Evolutionary conservation across 495 filamentous ascomycete genomes (phyloP).

Genomic region (Penicillium bialowiezense): DNA sequence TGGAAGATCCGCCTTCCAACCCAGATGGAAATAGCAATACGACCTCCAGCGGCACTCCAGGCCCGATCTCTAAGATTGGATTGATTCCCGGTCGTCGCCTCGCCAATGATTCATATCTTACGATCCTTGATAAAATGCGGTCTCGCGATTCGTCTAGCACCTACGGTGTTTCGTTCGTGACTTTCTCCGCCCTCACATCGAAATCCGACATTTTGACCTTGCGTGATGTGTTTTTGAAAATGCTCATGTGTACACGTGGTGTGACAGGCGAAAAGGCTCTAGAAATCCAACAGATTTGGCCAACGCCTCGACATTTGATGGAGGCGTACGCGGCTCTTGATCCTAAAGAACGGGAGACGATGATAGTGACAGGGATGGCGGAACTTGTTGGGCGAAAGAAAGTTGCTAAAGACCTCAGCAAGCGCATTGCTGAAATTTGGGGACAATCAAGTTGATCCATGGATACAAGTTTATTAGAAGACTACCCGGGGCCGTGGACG

Average conservation of each 20-base stretch:
- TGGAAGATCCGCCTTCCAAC: constrained; percentile 24
- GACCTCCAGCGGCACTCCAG: background rate
- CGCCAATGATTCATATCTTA: constrained; percentile 65
- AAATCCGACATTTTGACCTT: constrained; percentile 74
- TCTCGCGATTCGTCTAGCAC: constrained; percentile 43
- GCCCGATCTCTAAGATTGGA: constrained; percentile 11
- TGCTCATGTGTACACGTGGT: constrained; percentile 80
- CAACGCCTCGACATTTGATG: constrained; percentile 66
- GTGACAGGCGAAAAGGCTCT: constrained; percentile 79
- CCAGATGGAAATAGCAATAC: constrained; percentile 6
- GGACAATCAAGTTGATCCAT: constrained; percentile 32
- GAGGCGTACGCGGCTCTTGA: constrained; percentile 60
- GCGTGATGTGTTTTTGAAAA: constrained; percentile 76
- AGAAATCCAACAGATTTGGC: constrained; percentile 74
- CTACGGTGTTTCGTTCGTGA: constrained; percentile 67
- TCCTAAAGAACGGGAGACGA: constrained; percentile 42
- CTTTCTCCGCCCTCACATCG: constrained; percentile 67
- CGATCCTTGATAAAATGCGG: constrained; percentile 56
- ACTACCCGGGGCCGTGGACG: background rate
- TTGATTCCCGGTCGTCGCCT: constrained; percentile 66
- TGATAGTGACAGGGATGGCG: constrained; percentile 53
- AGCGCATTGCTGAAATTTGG: constrained; percentile 76
- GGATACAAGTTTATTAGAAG: background rate
- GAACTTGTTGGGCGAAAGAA: constrained; percentile 65
- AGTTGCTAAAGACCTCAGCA: constrained; percentile 59